These are phyloP conservation scores for Aspergillus sp. DNA, from an alignment of 2,329 filamentous ascomycete species.

Conservation along the genomic window DNA sequence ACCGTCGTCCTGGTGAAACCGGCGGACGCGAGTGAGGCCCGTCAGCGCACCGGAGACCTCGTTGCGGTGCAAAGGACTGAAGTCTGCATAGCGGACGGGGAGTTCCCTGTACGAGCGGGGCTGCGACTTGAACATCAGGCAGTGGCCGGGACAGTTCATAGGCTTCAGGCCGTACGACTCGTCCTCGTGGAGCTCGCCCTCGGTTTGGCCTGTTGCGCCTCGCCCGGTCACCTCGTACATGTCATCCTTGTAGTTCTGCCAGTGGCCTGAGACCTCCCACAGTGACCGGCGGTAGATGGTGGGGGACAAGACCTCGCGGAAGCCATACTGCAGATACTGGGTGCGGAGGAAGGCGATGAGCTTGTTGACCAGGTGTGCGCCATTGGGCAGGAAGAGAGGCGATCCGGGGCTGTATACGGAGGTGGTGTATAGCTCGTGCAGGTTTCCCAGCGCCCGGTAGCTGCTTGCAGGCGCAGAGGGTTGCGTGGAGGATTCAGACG, in stretches of 20 bases:
- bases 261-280: slow-evolving; percentile 77
- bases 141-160: slow-evolving; percentile 90
- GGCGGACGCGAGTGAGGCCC: slow-evolving; percentile 71
- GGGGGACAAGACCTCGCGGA: slow-evolving; percentile 79
- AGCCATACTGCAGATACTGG: slow-evolving; percentile 77
- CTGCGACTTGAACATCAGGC: slow-evolving; percentile 68
- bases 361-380: slow-evolving; percentile 73
- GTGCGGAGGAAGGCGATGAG: slow-evolving; percentile 71
- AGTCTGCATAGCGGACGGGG: slow-evolving; percentile 77
- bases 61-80: slow-evolving; percentile 77
- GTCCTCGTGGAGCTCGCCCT: slow-evolving; percentile 46
- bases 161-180: slow-evolving; percentile 78
- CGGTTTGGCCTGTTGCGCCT: slow-evolving; percentile 36
- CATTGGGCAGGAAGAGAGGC: slow-evolving; percentile 74
- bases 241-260: slow-evolving; percentile 83
- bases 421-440: slow-evolving; percentile 68
- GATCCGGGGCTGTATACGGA: slow-evolving; percentile 76
- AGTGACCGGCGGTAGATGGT: slow-evolving; percentile 84
- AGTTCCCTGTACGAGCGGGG: slow-evolving; percentile 69
- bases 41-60: slow-evolving; percentile 73
- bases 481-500: slow-evolving; percentile 3
- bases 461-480: slow-evolving; percentile 29
- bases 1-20: slow-evolving; percentile 85
- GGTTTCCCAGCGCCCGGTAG: slow-evolving; percentile 42
- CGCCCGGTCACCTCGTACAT: slow-evolving; percentile 70